Percentiles rank a stretch among this genome's conserved stretches.
Evolutionary conservation across 257 asterid genomes (phyloP).

Genomic region (Plantago major): DNA sequence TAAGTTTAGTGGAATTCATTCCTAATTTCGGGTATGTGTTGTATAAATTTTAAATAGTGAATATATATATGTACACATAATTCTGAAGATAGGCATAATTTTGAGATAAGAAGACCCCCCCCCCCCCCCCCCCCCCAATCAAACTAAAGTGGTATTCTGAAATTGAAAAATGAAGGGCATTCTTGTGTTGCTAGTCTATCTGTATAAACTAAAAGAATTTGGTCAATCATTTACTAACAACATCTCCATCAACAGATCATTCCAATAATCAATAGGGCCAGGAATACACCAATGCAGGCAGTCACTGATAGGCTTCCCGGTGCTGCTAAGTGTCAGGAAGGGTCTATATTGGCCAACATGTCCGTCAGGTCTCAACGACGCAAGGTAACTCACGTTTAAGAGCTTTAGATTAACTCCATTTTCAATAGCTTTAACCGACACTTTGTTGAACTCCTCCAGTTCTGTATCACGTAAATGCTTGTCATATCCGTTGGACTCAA

Average conservation of each 20-base stretch:
- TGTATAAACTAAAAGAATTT: not conserved
- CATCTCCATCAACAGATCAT: constrained; percentile 72
- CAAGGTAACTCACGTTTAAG: constrained; percentile 50
- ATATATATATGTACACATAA: no score
- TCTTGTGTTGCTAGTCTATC: no score
- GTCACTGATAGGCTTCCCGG: constrained; percentile 41
- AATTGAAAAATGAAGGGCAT: no score
- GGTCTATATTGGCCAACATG: constrained; percentile 78
- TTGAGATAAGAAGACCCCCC: no score
- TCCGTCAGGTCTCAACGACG: constrained; percentile 76
- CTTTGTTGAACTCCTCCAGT: constrained; percentile 42
- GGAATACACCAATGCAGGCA: constrained; percentile 96
- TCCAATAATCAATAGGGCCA: constrained; percentile 89
- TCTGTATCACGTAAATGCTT: constrained; percentile 43
- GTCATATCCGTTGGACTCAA: constrained; percentile 34
- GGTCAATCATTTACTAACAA: constrained; percentile 35
- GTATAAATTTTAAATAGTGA: no score
- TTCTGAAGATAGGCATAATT: no score
- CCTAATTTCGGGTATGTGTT: no score
- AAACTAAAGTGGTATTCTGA: no score
- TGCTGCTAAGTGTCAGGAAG: constrained; percentile 49
- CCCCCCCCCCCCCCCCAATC: no score
- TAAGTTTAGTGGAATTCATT: no score
- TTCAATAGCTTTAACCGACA: constrained; percentile 33
- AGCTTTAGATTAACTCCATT: constrained; percentile 51